Conservation (phyloP, 306 rosid species). For the Medicago arabica region DNA sequence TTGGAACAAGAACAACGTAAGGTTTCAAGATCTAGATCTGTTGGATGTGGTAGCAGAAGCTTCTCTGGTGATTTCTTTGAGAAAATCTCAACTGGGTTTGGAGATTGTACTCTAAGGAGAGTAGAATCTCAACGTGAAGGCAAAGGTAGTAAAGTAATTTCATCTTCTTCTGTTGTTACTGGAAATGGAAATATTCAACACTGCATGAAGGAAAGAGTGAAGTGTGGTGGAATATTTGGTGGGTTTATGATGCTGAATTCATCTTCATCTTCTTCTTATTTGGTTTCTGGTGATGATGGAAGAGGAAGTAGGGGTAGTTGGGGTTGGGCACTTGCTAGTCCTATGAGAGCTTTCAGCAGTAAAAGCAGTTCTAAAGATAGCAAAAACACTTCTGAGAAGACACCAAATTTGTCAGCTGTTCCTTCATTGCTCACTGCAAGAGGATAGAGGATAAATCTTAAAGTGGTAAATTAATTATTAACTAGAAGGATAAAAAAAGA, state of each 20-base stretch:
- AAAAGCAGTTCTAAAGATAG: constrained; percentile 61
- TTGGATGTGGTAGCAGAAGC: constrained; percentile 96
- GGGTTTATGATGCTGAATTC: constrained; percentile 76
- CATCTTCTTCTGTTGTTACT: background rate
- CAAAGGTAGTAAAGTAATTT: constrained; percentile 52
- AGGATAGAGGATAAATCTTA: constrained; percentile 42
- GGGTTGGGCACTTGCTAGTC: constrained; percentile 95
- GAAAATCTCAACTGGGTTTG: constrained; percentile 89
- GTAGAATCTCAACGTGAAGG: constrained; percentile 78
- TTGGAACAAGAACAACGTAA: constrained; percentile 71
- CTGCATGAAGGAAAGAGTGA: constrained; percentile 74
- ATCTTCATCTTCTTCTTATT: constrained; percentile 65
- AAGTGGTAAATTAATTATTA: background rate
- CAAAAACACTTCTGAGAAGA: constrained; percentile 60
- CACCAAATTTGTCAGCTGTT: constrained; percentile 63
- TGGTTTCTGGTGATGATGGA: constrained; percentile 58
- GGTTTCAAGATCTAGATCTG: constrained; percentile 94
- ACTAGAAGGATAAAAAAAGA: background rate
- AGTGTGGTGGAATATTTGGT: constrained; percentile 80
- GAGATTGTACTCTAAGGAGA: constrained; percentile 86
- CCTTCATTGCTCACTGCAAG: constrained; percentile 69
- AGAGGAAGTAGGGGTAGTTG: constrained; percentile 57
- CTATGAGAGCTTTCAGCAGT: constrained; percentile 75
- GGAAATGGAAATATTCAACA: background rate
- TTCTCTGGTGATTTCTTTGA: constrained; percentile 95